Conservation (phyloP, 139 green algal species). For the Chara braunii region DNA sequence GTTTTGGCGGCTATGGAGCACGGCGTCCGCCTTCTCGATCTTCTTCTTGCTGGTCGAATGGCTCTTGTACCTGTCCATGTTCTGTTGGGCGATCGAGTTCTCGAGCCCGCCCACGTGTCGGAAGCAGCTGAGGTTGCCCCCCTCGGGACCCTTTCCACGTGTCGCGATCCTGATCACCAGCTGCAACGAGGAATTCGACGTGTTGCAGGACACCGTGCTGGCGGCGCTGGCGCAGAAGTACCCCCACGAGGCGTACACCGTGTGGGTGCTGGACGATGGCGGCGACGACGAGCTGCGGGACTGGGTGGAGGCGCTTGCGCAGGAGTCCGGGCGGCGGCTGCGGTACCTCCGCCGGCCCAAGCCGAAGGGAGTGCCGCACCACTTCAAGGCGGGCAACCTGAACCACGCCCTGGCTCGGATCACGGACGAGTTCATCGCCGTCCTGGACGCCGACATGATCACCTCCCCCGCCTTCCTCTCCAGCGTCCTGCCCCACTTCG, state of each 20-base stretch:
- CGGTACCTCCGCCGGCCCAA: conserved; percentile 29
- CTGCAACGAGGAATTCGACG: conserved; percentile 32
- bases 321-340: conserved; percentile 12
- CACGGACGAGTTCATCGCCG: conserved; percentile 19
- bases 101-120: too few relatives aligned
- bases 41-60: too few relatives aligned
- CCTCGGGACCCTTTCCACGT: conserved; percentile 10
- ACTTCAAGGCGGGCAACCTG: conserved; percentile 40
- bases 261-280: conserved; percentile 36
- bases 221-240: conserved; percentile 22
- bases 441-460: conserved; percentile 37
- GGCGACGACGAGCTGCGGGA: conserved; percentile 26
- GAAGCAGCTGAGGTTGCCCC: too few relatives aligned
- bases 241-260: conserved; percentile 15
- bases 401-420: conserved; percentile 14
- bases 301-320: conserved; percentile 19
- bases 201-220: conserved; percentile 31
- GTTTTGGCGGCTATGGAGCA: too few relatives aligned
- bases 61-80: too few relatives aligned
- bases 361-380: conserved; percentile 36
- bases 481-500: conserved; percentile 25
- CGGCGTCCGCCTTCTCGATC: too few relatives aligned
- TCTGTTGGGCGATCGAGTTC: too few relatives aligned
- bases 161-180: conserved; percentile 34
- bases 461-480: conserved; percentile 18